A percentile compares a stretch with the other conserved stretches of the same genome.
These are phyloP conservation scores for Takashimella koratensis DNA, from an alignment of 1,284 basidiomycete species.

Conservation along the genomic window DNA sequence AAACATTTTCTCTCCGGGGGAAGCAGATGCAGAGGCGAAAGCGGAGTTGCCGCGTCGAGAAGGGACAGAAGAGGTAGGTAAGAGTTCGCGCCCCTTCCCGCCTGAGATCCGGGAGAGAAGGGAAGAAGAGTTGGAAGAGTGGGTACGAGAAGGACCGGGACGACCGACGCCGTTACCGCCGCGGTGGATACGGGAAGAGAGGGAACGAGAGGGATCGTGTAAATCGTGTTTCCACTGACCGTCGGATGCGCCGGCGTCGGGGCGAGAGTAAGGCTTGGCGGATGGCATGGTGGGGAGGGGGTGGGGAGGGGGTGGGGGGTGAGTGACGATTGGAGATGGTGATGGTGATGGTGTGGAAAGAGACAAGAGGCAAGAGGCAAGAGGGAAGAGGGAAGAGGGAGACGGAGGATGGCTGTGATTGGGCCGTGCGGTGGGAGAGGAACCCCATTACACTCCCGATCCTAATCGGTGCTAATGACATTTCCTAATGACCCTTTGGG, in stretches of 20 bases:
- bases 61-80: conserved; percentile 11
- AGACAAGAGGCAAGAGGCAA: not conserved
- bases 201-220: conserved; percentile 18
- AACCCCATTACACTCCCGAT: too few relatives aligned
- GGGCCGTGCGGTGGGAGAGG: too few relatives aligned
- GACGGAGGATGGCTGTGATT: too few relatives aligned
- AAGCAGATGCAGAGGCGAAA: not conserved
- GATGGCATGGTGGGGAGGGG: conserved; percentile 13
- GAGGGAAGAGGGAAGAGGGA: too few relatives aligned
- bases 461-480: too few relatives aligned
- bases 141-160: conserved; percentile 5
- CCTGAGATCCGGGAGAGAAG: conserved; percentile 26
- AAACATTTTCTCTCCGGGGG: conserved; percentile 12
- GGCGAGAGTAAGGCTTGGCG: conserved; percentile 21
- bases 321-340: conserved; percentile 1
- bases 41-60: not conserved
- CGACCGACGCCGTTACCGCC: not conserved
- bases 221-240: conserved; percentile 45
- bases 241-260: conserved; percentile 21
- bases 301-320: not conserved
- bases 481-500: too few relatives aligned
- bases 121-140: conserved; percentile 9
- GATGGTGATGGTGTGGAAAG: not conserved
- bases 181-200: conserved; percentile 19
- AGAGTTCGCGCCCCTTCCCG: conserved; percentile 31